Evolutionary conservation across 179 eudicot genomes (phyloP).

Genomic region (Actinidia arguta): DNA sequence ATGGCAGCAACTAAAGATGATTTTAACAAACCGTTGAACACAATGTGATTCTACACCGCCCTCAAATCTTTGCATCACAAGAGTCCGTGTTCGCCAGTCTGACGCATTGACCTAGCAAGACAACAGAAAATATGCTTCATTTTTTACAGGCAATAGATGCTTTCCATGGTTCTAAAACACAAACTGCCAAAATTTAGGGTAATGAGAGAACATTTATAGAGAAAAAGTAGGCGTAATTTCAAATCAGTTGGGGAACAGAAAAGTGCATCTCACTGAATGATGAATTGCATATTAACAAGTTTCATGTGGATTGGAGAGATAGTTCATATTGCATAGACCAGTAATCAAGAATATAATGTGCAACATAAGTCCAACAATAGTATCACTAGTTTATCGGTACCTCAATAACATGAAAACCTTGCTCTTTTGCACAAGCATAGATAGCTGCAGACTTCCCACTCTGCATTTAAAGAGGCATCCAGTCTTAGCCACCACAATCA

Average conservation of each 20-base stretch:
- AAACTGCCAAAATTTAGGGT: background rate
- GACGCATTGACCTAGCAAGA: constrained; percentile 81
- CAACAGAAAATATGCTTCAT: constrained; percentile 12
- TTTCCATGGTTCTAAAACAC: background rate
- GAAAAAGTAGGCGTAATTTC: background rate
- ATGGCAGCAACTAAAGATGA: constrained; percentile 10
- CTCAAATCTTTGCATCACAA: constrained; percentile 82
- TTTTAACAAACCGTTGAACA: constrained; percentile 68
- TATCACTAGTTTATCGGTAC: constrained; percentile 39
- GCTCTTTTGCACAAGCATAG: constrained; percentile 98
- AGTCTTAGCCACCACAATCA: constrained; percentile 6
- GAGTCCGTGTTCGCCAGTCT: constrained; percentile 92
- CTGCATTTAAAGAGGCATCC: constrained; percentile 47
- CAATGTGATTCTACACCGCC: constrained; percentile 86
- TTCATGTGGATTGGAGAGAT: background rate
- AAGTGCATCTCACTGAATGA: background rate
- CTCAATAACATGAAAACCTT: constrained; percentile 91
- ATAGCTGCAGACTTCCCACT: constrained; percentile 99
- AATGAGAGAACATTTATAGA: background rate
- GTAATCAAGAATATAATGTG: constrained; percentile 1
- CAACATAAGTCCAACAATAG: constrained; percentile 26
- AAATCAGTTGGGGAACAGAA: background rate
- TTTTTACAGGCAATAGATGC: background rate
- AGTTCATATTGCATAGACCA: background rate
- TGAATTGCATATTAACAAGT: background rate